Evolutionary conservation across 768 basidiomycete genomes (phyloP).

Genomic region (Leccinum aurantiacum): DNA sequence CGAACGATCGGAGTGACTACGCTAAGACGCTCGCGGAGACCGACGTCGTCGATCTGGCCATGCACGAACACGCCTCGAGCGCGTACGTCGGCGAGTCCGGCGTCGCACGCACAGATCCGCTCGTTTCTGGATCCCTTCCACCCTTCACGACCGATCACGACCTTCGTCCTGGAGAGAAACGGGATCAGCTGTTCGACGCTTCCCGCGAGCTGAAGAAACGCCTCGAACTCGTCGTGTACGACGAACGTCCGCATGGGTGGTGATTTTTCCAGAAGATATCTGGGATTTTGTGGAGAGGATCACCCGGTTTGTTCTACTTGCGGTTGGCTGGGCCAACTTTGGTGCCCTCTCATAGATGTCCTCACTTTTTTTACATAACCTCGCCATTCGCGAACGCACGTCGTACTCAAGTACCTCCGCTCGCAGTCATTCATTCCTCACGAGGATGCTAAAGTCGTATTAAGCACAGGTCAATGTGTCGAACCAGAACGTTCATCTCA

Average conservation of each 20-base stretch:
- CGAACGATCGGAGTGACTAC: constrained; percentile 3
- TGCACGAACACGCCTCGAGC: background rate
- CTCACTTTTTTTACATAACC: background rate
- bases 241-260: constrained; percentile 21
- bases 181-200: constrained; percentile 10
- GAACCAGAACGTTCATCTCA: background rate
- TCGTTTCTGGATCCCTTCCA: constrained; percentile 16
- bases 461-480: background rate
- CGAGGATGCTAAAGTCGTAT: background rate
- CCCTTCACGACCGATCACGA: constrained; percentile 15
- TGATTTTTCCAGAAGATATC: constrained; percentile 18
- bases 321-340: background rate
- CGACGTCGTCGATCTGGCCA: background rate
- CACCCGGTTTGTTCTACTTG: background rate
- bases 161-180: constrained; percentile 20
- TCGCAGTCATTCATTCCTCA: background rate
- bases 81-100: constrained; percentile 16
- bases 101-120: constrained; percentile 14
- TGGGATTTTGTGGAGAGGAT: constrained; percentile 13
- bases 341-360: background rate
- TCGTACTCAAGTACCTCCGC: background rate
- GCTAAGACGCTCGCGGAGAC: background rate
- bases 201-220: constrained; percentile 13
- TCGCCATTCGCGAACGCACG: too few relatives aligned
- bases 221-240: constrained; percentile 26